phyloP scores from a whole-genome alignment of 495 filamentous ascomycete genomes.

The Lophiotrema nucula region DNA sequence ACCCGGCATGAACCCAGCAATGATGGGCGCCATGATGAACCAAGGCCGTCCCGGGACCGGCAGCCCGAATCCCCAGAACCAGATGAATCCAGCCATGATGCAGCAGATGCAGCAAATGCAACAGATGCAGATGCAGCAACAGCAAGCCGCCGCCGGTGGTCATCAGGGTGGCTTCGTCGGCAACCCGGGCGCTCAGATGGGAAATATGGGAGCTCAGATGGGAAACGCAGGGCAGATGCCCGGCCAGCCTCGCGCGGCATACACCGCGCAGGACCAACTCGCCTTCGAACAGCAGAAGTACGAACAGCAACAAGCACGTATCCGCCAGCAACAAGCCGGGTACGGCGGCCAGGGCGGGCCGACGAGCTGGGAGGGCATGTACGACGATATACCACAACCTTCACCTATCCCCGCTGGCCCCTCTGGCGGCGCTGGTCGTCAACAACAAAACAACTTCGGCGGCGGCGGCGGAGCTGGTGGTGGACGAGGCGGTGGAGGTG shows the following conservation, averaged over 20 bases:
- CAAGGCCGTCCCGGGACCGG: slow-evolving; percentile 40
- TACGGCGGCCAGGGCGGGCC: slow-evolving; percentile 51
- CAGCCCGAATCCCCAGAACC: slow-evolving; percentile 49
- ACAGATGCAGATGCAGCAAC: slow-evolving; percentile 38
- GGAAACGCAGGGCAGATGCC: slow-evolving; percentile 4
- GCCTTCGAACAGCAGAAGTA: slow-evolving; percentile 88
- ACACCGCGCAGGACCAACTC: slow-evolving; percentile 71
- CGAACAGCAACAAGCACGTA: slow-evolving; percentile 64
- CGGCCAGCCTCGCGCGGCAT: slow-evolving; percentile 40
- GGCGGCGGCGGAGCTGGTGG: slow-evolving; percentile 33
- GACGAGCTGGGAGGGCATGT: slow-evolving; percentile 98
- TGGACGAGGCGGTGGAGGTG: slow-evolving; percentile 2
- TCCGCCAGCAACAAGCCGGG: slow-evolving; percentile 36
- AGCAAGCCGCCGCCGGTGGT: slow-evolving; percentile 33
- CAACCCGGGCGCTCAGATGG: slow-evolving; percentile 15
- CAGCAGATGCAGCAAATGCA: slow-evolving; percentile 69
- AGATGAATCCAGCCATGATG: slow-evolving; percentile 68
- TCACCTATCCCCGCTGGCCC: slow-evolving; percentile 57
- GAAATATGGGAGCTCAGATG: slow-evolving; percentile 18
- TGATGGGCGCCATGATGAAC: slow-evolving; percentile 46
- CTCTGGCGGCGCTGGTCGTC: slow-evolving; percentile 46
- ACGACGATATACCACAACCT: slow-evolving; percentile 94
- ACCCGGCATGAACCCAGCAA: slow-evolving; percentile 71
- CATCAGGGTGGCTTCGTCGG: slow-evolving; percentile 30
- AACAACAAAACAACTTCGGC: slow-evolving; percentile 16